Base-by-base conservation (phyloP, 2,329 filamentous ascomycete species). In the Talaromyces verruculosus region DNA sequence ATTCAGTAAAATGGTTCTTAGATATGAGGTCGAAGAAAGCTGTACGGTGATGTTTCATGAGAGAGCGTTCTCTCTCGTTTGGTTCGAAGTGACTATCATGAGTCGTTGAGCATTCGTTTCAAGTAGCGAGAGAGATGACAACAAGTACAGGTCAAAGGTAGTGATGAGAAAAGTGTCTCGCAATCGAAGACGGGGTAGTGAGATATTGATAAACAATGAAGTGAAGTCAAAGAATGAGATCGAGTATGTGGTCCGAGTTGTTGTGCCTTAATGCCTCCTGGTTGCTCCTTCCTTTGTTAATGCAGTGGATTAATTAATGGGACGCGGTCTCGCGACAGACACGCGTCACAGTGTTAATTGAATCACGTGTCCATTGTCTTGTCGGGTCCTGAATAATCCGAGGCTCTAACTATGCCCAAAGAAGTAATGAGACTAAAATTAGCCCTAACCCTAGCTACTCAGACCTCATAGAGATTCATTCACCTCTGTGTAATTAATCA, bases 271-370 rank as follows among this genome's bases (percentile, higher is more conserved):
- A 15, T 37, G 33, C 19, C 33, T 57, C 53, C 53, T 57, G 53
- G 19, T 57, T 57, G 53, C 33, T 57, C 53, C 53, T 57, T 57
- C 53, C 53, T 57, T 37, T 57, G 35, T 62, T 62, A 22, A 62
- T 39, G n/a, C 15, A 39, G 4, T 62, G 30, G 10, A 51, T 30
- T 28, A 19, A 28, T 39, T 39, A 39, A 28, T 62, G 30, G 7
- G 11, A 57, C 53, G 33, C 53, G 53, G n/a, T 22, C n/a, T 57
- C 53, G 33, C 53, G 53, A 35, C 19, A 2, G 5, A 1, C 53
- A 57, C 53, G 53, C 53, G 53, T 57, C 17, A 37, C 53, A 37
- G 2, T 13, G 51, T 37, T 57, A 57, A 57, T 57, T 57, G 11
- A 22, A 37, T 57, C 53, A 57, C 53, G 53, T 57, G 53, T 8